Conservation (phyloP, 1,284 basidiomycete genomes). For the Malassezia vespertilionis region DNA sequence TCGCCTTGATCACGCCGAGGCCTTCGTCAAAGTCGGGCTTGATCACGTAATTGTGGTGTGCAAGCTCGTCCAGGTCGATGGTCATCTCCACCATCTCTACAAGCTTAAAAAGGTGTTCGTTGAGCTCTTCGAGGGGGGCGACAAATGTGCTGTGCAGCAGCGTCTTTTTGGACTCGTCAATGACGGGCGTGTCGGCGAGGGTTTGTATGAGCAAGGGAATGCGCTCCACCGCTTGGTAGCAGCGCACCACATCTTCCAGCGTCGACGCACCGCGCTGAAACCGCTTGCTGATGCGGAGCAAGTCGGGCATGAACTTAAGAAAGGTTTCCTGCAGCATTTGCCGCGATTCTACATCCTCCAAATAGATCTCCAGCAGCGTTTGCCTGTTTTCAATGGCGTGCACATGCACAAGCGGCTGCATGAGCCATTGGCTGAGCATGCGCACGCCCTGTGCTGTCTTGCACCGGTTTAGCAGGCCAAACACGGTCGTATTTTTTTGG, state of each 20-base stretch:
- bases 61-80: conserved; percentile 74
- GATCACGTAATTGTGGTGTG: conserved; percentile 78
- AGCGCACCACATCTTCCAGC: conserved; percentile 87
- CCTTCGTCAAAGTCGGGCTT: conserved; percentile 78
- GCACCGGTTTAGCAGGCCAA: conserved; percentile 84
- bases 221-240: conserved; percentile 64
- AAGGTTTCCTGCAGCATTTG: conserved; percentile 69
- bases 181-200: conserved; percentile 49
- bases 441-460: conserved; percentile 93
- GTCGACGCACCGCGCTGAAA: conserved; percentile 75
- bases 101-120: conserved; percentile 53
- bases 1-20: conserved; percentile 61
- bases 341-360: conserved; percentile 65
- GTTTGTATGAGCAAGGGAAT: conserved; percentile 64
- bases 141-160: conserved; percentile 30
- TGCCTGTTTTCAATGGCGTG: conserved; percentile 62
- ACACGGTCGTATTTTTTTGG: conserved; percentile 55
- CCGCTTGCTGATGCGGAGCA: conserved; percentile 81
- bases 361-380: conserved; percentile 69
- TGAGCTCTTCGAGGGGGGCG: conserved; percentile 20
- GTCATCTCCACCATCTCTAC: conserved; percentile 91
- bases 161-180: conserved; percentile 14
- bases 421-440: conserved; percentile 81
- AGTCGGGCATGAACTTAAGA: conserved; percentile 82
- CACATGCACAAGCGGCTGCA: conserved; percentile 86